Percentiles rank a stretch among this genome's conserved stretches.
Evolutionary conservation across 2,329 filamentous ascomycete species (phyloP).

Genomic region (Daldinia sp.): DNA sequence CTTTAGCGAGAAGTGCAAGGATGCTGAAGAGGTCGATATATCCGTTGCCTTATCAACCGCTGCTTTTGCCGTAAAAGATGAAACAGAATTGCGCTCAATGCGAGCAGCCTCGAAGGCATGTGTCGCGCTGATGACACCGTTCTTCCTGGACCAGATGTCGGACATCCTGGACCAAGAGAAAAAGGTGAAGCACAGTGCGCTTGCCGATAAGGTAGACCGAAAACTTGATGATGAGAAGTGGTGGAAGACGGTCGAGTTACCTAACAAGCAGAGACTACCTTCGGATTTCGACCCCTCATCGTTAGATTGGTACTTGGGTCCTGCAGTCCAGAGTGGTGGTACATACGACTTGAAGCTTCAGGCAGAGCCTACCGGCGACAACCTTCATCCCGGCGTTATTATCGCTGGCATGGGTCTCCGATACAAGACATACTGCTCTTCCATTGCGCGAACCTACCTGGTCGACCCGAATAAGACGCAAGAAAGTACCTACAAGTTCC

Average conservation of each 20-base stretch:
- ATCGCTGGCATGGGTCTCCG: slow-evolving; percentile 90
- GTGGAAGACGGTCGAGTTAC: slow-evolving; percentile 82
- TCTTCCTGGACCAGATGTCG: slow-evolving; percentile 98
- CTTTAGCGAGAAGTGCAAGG: slow-evolving; percentile 82
- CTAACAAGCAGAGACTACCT: slow-evolving; percentile 80
- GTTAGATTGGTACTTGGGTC: slow-evolving; percentile 93
- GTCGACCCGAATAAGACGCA: slow-evolving; percentile 98
- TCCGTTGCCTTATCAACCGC: slow-evolving; percentile 82
- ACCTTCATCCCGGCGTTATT: slow-evolving; percentile 91
- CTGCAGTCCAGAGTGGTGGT: slow-evolving; percentile 93
- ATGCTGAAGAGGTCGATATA: slow-evolving; percentile 90
- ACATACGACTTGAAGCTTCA: slow-evolving; percentile 91
- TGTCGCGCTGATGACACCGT: slow-evolving; percentile 93
- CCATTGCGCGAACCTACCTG: slow-evolving; percentile 92
- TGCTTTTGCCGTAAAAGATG: slow-evolving; percentile 93
- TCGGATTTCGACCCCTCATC: slow-evolving; percentile 87
- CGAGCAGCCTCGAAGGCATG: slow-evolving; percentile 94
- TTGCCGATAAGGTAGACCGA: slow-evolving; percentile 87
- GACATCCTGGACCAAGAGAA: slow-evolving; percentile 95
- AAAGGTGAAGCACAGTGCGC: slow-evolving; percentile 89
- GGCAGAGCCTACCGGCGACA: slow-evolving; percentile 81
- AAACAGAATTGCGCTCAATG: slow-evolving; percentile 92
- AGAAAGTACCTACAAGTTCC: slow-evolving; percentile 91
- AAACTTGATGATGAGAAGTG: slow-evolving; percentile 96
- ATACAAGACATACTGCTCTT: slow-evolving; percentile 95